Conservation (phyloP, 1,284 basidiomycete species). For the Ustilago nuda region DNA sequence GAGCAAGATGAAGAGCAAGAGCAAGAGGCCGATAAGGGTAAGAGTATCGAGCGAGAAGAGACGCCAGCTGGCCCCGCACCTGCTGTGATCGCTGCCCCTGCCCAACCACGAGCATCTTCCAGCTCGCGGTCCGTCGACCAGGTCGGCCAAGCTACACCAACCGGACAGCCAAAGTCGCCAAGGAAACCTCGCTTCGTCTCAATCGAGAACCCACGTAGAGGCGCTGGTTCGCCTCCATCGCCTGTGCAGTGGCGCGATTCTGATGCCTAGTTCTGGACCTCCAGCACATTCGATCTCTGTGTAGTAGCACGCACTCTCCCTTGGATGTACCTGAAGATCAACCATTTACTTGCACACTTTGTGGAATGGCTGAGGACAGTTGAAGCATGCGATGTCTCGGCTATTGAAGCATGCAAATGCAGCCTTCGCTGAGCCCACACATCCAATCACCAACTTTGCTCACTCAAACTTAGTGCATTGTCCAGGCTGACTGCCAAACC, state of each 20-base stretch:
- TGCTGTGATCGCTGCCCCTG: neutral
- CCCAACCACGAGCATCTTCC: neutral
- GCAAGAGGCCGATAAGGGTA: neutral
- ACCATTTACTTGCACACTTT: too few species aligned
- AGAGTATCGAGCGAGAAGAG: neutral
- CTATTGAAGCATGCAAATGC: too few species aligned
- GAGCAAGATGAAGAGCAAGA: conserved; percentile 6
- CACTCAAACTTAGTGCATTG: too few species aligned
- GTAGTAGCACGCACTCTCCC: neutral
- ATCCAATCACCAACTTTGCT: too few species aligned
- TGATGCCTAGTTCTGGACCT: neutral
- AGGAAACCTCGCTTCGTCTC: conserved; percentile 31
- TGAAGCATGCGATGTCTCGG: too few species aligned
- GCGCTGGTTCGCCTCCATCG: conserved; percentile 30
- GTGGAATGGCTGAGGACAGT: too few species aligned
- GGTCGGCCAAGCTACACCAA: neutral
- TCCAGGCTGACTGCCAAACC: too few species aligned
- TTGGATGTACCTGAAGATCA: neutral
- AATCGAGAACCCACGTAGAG: conserved; percentile 46
- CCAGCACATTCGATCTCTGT: neutral
- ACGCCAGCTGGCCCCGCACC: neutral
- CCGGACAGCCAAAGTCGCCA: neutral
- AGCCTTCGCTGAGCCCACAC: too few species aligned
- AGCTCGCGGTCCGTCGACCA: conserved; percentile 27
- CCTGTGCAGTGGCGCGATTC: conserved; percentile 44